A percentile compares a stretch with the other conserved stretches of the same genome.
phyloP scores from a whole-genome alignment of 2,329 filamentous ascomycete species.

The Exophiala dermatitidis region DNA sequence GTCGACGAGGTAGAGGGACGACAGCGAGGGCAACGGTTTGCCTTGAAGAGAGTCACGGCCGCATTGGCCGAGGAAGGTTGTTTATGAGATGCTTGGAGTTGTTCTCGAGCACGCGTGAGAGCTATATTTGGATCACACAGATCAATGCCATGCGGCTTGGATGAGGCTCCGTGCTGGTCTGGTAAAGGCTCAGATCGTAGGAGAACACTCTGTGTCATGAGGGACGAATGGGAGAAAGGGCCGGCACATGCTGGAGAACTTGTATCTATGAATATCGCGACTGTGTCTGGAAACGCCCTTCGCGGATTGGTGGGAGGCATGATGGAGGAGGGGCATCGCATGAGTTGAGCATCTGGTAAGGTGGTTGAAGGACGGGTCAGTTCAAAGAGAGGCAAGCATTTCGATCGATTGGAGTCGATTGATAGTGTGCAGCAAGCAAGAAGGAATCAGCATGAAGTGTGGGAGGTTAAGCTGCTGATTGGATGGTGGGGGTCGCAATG shows the following conservation, averaged over 20 bases:
- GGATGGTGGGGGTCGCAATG: conserved; percentile 10
- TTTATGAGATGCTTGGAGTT: conserved; percentile 18
- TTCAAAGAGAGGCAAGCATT: conserved; percentile 10
- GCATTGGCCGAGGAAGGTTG: conserved; percentile 22
- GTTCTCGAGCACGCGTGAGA: conserved; percentile 9
- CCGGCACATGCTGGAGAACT: conserved; percentile 16
- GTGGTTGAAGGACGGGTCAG: conserved; percentile 18
- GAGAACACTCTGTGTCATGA: conserved; percentile 18
- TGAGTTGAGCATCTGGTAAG: conserved; percentile 18
- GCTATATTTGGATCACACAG: conserved; percentile 22
- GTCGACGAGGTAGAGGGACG: conserved; percentile 25
- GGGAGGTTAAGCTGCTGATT: conserved; percentile 14
- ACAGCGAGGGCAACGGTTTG: conserved; percentile 25
- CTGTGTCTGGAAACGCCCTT: conserved; percentile 21
- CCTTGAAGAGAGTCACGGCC: conserved; percentile 21
- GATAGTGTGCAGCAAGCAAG: conserved; percentile 47
- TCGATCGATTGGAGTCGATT: conserved; percentile 18
- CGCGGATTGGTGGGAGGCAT: conserved; percentile 22
- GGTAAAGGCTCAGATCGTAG: conserved; percentile 16
- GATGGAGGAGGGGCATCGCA: conserved; percentile 16
- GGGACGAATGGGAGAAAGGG: conserved; percentile 25
- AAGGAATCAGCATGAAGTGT: conserved; percentile 45
- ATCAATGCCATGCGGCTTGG: conserved; percentile 12
- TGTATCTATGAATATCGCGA: conserved; percentile 28
- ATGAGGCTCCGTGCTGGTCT: conserved; percentile 21